phyloP scores from a whole-genome alignment of 1,284 basidiomycete genomes.

The Trametes sp. region DNA sequence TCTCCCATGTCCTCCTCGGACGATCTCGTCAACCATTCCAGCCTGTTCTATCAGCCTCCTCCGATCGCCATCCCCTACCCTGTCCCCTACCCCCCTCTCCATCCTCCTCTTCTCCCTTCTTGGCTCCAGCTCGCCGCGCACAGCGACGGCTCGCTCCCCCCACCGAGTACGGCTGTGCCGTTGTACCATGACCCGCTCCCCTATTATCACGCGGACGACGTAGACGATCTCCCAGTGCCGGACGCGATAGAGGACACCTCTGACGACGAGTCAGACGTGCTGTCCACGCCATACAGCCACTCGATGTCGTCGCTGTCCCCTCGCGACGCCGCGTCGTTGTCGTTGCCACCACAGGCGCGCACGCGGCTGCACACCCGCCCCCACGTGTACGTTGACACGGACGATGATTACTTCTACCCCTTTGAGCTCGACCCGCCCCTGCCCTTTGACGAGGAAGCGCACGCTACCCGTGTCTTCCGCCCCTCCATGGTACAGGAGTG shows the following conservation, averaged over 20 bases:
- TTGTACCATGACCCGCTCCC: constrained; percentile 62
- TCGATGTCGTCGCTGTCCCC: constrained; percentile 48
- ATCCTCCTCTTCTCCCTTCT: constrained; percentile 59
- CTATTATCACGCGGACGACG: constrained; percentile 65
- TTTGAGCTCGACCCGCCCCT: constrained; percentile 70
- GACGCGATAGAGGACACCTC: constrained; percentile 84
- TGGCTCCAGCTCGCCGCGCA: constrained; percentile 49
- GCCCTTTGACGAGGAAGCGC: constrained; percentile 62
- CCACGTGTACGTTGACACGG: constrained; percentile 67
- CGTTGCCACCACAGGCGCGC: constrained; percentile 58
- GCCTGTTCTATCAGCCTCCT: constrained; percentile 53
- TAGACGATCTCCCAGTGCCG: constrained; percentile 72
- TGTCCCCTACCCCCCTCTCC: constrained; percentile 71
- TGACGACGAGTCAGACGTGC: constrained; percentile 80
- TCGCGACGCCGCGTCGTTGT: constrained; percentile 54
- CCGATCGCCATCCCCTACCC: constrained; percentile 63
- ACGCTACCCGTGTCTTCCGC: constrained; percentile 48
- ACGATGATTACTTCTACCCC: constrained; percentile 65
- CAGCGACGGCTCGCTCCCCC: constrained; percentile 16
- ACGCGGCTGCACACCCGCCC: constrained; percentile 54
- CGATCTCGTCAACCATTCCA: constrained; percentile 62
- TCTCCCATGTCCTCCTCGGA: constrained; percentile 79
- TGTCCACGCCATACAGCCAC: constrained; percentile 57
- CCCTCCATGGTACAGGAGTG: constrained; percentile 63
- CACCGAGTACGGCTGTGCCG: constrained; percentile 43